Conservation (phyloP, 164 flowering plant genomes). For the Aristolochia fimbriata region DNA sequence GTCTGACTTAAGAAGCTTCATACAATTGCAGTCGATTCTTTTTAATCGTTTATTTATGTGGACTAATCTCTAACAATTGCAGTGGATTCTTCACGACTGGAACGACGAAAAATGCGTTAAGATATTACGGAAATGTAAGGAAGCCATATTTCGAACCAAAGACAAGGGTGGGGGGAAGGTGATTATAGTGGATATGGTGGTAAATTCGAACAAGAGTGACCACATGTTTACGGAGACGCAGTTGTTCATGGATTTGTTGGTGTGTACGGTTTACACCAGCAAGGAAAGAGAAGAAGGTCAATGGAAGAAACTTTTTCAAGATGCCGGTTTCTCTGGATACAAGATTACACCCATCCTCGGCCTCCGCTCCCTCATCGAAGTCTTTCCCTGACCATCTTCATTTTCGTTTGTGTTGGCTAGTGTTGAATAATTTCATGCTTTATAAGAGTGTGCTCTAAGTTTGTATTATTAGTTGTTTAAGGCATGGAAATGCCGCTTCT, state of each 20-base stretch:
- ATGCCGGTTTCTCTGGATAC: background rate
- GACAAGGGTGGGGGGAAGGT: background rate
- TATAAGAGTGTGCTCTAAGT: no score
- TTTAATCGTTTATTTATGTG: no score
- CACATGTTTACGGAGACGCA: background rate
- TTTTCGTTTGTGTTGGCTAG: no score
- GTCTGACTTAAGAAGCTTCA: no score
- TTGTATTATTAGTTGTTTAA: no score
- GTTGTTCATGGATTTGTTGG: background rate
- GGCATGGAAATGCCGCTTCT: no score
- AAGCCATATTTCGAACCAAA: background rate
- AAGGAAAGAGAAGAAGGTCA: background rate
- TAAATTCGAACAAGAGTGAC: background rate
- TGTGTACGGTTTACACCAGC: background rate
- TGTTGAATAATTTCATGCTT: no score
- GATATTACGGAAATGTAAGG: background rate
- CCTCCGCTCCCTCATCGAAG: background rate
- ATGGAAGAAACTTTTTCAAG: background rate
- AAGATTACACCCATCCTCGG: background rate
- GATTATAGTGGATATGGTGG: slow-evolving; percentile 1
- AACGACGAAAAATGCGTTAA: background rate
- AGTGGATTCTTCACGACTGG: slow-evolving; percentile 2
- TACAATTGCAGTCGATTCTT: no score
- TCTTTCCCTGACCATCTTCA: background rate
- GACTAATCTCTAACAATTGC: no score